These are phyloP conservation scores for Acacia pycnantha DNA, from an alignment of 331 rosid genomes.

Conservation along the genomic window DNA sequence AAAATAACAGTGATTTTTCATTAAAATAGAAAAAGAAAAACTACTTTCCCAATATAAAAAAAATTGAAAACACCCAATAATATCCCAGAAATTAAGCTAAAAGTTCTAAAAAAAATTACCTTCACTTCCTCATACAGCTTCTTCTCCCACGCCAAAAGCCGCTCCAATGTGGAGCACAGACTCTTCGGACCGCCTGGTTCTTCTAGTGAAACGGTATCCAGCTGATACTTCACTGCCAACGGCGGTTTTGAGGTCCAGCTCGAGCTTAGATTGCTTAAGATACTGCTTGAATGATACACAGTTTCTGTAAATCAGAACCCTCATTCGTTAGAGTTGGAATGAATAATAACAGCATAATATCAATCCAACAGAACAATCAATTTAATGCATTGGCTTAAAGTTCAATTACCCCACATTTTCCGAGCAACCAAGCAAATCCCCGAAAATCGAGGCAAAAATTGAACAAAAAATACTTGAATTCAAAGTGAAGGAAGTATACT, in stretches of 20 bases:
- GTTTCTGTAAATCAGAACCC: constrained; percentile 57
- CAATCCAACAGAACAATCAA: not conserved
- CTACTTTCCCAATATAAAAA: not conserved
- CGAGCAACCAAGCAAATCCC: not conserved
- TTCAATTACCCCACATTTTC: not conserved
- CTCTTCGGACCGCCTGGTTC: constrained; percentile 74
- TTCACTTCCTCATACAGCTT: constrained; percentile 90
- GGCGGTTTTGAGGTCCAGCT: constrained; percentile 98
- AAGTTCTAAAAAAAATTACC: constrained; percentile 43
- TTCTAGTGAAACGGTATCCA: constrained; percentile 59
- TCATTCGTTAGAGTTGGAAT: constrained; percentile 10
- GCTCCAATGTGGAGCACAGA: constrained; percentile 83
- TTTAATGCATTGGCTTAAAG: not conserved
- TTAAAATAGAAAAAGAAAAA: not conserved
- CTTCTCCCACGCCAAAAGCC: constrained; percentile 98
- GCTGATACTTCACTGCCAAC: constrained; percentile 77
- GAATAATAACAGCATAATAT: not conserved
- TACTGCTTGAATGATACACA: constrained; percentile 88
- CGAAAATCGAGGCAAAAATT: not conserved
- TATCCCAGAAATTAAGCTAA: not conserved
- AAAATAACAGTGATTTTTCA: not conserved
- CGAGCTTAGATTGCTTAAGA: constrained; percentile 87
- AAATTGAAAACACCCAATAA: not conserved
- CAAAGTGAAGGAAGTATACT: not conserved
- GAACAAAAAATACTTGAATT: not conserved